phyloP scores from a whole-genome alignment of 768 basidiomycete species.

The Leccinum arenicola region DNA sequence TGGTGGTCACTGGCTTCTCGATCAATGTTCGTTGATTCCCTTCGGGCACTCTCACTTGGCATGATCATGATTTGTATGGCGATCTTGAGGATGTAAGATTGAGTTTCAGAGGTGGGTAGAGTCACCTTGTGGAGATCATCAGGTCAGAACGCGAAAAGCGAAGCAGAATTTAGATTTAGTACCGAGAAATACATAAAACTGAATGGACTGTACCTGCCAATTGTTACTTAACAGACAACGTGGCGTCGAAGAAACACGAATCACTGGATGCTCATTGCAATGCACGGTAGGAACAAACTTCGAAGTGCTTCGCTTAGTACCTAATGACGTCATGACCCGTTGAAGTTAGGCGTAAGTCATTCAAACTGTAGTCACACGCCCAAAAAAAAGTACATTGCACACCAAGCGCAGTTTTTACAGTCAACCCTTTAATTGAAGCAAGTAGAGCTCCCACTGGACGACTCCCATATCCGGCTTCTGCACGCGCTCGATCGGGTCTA shows the following conservation, averaged over 20 bases:
- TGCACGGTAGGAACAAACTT: neutral
- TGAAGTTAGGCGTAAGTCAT: neutral
- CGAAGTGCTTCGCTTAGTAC: neutral
- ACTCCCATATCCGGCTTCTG: slow-evolving; percentile 42
- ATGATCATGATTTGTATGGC: neutral
- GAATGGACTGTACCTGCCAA: neutral
- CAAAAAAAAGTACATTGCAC: neutral
- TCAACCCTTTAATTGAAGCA: slow-evolving; percentile 13
- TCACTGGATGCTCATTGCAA: neutral
- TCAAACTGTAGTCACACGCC: neutral
- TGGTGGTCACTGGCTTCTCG: neutral
- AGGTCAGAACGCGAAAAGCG: neutral
- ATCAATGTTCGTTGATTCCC: neutral
- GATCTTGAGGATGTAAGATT: neutral
- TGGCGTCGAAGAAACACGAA: neutral
- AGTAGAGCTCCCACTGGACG: slow-evolving; percentile 22
- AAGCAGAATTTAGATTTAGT: neutral
- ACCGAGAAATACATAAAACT: neutral
- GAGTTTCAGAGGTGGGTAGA: neutral
- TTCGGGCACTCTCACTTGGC: neutral
- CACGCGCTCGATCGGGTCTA: slow-evolving; percentile 52
- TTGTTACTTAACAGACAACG: neutral
- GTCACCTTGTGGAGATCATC: neutral
- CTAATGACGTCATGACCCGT: neutral
- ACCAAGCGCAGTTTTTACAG: neutral